Evolutionary conservation across 1,284 basidiomycete genomes (phyloP), one percentile per base, ranked within the genome.

Genomic region (Papiliotrema terrestris): DNA sequence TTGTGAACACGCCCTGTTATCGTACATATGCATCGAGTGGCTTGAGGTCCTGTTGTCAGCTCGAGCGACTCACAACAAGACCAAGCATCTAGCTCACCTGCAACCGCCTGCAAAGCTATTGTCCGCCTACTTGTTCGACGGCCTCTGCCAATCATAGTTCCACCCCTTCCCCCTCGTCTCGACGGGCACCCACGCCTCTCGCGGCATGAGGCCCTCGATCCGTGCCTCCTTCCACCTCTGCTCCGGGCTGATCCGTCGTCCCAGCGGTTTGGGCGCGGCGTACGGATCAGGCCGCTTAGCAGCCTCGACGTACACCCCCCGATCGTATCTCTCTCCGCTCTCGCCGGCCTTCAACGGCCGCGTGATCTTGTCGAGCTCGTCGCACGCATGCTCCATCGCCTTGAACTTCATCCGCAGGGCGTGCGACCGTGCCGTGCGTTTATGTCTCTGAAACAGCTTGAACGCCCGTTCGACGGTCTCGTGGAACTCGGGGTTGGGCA

Each of bases 381-480:
- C 84, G 84, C 93, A 91, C 19, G 91, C 91, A 59, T 77, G 79
- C 67, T 78, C 79, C 88, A 94, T 89, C 65, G 83, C 83, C 54
- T 83, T 81, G 66, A 86, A 89, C 75, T 92, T 91, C 67, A 84
- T 81, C 55, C 78, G 76, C 59, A 89, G 70, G 67, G 87, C 86
- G 43, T 79, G 82, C 36, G 85, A 81, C 43, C 87, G 83, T 64
- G 80, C 78, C 71, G 87, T 84, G 46, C 91, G 83, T 54, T 85
- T 66, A 66, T 88, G 85, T 36, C 91, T 83, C 65, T 85, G 83
- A 77, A 88, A 85, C 20, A 98, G 82, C 52, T 87, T 79, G 88
- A 89, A 98, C 3, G 94, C 94, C 38, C 94, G 85, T 62, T 89
- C 88, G 60, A 98, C 92, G 8, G 93, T 98, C 65, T 91, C 85